Base-by-base conservation (phyloP, 1,139 yeast genomes). In the Blastobotrys indianensis region DNA sequence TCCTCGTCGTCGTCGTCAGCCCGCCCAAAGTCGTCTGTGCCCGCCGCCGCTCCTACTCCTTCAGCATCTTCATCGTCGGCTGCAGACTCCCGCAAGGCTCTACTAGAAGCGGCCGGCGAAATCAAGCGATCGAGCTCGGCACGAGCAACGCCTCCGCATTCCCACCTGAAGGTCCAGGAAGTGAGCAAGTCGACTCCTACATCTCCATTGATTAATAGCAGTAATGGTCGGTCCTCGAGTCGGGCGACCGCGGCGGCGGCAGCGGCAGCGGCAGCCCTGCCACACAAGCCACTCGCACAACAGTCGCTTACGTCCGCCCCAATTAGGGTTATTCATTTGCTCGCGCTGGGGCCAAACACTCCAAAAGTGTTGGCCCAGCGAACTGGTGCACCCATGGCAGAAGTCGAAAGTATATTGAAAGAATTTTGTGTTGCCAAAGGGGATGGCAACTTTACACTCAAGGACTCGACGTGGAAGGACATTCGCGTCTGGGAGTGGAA, bases 401-500 rank as follows among this genome's bases (percentile, higher is more conserved):
- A 64, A 13, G 60, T 66, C 13, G 53, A 53, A 29, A 47, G 54
- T 4, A 55, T 67, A 5, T 54, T 68, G 11, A 44, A 51, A 9
- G 60, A 59, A 32, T 57, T 63, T 40, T 70, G 60, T 13, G 46
- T 44, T 23, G 46, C 44, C 13, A 45, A 34, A 5, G 47, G 44
- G 34, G 51, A 43, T 38, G 49, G 38, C 25, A 36, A 12, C 12
- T 49, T 35, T 34, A 45, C 49, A 3, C 54, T 68, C 17, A 55
- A 63, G 8, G 68, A 64, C 47, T 51, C 51, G 30, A 51, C 54
- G 12, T 67, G 55, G 53, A 58, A 61, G 45, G 67, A 66, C 36
- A 54, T 67, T 34, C 58, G 67, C 7, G 52, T 65, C 11, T 67
- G 68, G 68, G 69, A 65, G 20, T 67, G 68, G 66, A 62, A 63